Percentiles rank a stretch among this genome's conserved stretches.
phyloP scores from a whole-genome alignment of 2,329 filamentous ascomycete species.

The Grosmannia huntii region DNA sequence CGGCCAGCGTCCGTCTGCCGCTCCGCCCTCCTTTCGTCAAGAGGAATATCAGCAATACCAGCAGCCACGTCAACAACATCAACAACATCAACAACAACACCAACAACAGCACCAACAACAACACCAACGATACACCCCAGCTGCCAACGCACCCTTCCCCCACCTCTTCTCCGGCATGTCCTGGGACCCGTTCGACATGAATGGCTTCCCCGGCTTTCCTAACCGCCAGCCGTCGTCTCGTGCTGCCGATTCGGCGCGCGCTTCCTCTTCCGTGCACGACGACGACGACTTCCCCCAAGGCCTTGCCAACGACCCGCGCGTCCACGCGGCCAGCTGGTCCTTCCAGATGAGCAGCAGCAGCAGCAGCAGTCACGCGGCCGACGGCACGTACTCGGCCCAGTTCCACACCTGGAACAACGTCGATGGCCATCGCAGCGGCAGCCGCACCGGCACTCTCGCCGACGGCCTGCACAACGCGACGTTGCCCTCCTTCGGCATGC shows the following conservation, averaged over 20 bases:
- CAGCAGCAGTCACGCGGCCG: not conserved
- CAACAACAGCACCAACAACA: not conserved
- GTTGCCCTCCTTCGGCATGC: not conserved
- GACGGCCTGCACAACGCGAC: not conserved
- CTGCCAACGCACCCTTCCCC: not conserved
- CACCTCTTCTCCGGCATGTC: not conserved
- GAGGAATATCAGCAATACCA: not conserved
- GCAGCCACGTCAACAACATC: too few species aligned
- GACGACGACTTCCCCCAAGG: too few species aligned
- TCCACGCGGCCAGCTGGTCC: constrained; percentile 1
- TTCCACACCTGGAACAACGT: constrained; percentile 8
- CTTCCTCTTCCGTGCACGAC: too few species aligned
- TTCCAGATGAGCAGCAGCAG: constrained; percentile 46
- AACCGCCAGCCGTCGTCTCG: too few species aligned
- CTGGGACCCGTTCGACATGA: not conserved
- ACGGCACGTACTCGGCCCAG: constrained; percentile 5
- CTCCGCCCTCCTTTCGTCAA: constrained; percentile 11
- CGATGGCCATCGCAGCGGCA: constrained; percentile 6
- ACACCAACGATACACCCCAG: not conserved
- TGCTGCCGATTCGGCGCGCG: too few species aligned
- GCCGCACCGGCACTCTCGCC: not conserved
- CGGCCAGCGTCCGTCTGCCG: constrained; percentile 70
- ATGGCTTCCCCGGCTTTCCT: too few species aligned
- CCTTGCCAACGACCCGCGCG: too few species aligned
- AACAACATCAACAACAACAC: not conserved